These are phyloP conservation scores for Ophiosphaerella narmari DNA, from an alignment of 2,329 filamentous ascomycete genomes.

Conservation along the genomic window DNA sequence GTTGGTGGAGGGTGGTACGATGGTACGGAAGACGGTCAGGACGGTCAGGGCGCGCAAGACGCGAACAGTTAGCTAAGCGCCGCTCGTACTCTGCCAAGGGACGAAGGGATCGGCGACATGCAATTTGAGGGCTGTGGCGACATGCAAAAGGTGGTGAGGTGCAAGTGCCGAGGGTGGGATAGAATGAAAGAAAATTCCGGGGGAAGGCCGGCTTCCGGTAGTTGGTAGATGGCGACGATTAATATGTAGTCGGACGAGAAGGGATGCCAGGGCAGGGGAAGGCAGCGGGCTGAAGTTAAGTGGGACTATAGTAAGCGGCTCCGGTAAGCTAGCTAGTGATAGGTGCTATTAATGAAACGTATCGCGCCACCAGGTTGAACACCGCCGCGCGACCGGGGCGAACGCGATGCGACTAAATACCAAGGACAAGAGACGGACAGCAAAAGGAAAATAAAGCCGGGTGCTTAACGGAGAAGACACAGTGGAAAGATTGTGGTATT, in stretches of 20 bases:
- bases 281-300: slow-evolving; percentile 14
- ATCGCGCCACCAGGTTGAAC: slow-evolving; percentile 11
- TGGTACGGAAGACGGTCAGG: not conserved
- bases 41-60: not conserved
- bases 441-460: not conserved
- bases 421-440: not conserved
- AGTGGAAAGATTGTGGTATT: not conserved
- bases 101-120: slow-evolving; percentile 16
- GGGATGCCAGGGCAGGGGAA: too few relatives aligned
- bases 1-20: slow-evolving; percentile 10
- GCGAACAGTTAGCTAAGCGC: slow-evolving; percentile 17
- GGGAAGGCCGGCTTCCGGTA: slow-evolving; percentile 38
- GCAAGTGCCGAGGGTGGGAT: slow-evolving; percentile 7
- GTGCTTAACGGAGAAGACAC: not conserved
- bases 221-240: slow-evolving; percentile 31
- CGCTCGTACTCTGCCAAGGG: slow-evolving; percentile 12
- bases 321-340: slow-evolving; percentile 19
- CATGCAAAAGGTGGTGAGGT: slow-evolving; percentile 10
- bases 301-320: slow-evolving; percentile 10
- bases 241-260: slow-evolving; percentile 13
- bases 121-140: too few relatives aligned
- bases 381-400: not conserved
- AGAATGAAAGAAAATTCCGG: slow-evolving; percentile 7
- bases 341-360: slow-evolving; percentile 18
- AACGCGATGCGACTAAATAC: not conserved